Evolutionary conservation across 2,329 filamentous ascomycete genomes (phyloP).

Genomic region (Verticillium nubilum): DNA sequence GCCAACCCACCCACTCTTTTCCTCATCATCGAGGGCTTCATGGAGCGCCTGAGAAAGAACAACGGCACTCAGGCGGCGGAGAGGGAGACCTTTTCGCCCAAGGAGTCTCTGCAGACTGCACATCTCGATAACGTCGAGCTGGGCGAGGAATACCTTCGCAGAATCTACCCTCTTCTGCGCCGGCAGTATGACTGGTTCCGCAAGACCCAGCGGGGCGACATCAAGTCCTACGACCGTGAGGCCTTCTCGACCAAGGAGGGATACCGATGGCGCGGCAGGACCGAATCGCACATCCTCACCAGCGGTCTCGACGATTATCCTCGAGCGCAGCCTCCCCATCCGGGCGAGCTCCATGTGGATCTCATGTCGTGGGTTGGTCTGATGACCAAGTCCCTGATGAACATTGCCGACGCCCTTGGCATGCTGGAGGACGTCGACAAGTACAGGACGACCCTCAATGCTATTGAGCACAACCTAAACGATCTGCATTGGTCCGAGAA

Average conservation of each 20-base stretch:
- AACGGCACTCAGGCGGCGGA: conserved; percentile 40
- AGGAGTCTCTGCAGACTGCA: conserved; percentile 51
- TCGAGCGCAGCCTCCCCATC: conserved; percentile 86
- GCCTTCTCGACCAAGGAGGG: conserved; percentile 86
- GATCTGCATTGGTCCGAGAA: conserved; percentile 89
- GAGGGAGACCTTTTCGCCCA: conserved; percentile 36
- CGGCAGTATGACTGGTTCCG: conserved; percentile 95
- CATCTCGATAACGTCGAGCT: conserved; percentile 64
- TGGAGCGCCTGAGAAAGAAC: conserved; percentile 64
- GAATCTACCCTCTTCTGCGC: conserved; percentile 80
- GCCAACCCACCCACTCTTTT: conserved; percentile 96
- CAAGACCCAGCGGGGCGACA: conserved; percentile 81
- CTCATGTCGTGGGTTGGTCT: conserved; percentile 96
- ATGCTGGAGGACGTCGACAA: conserved; percentile 70
- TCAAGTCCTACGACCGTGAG: conserved; percentile 85
- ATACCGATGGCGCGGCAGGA: conserved; percentile 92
- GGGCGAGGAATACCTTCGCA: conserved; percentile 65
- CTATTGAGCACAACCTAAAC: conserved; percentile 79
- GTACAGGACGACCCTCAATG: conserved; percentile 66
- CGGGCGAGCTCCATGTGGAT: conserved; percentile 92
- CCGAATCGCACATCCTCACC: conserved; percentile 79
- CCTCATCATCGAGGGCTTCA: conserved; percentile 77
- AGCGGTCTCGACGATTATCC: conserved; percentile 97
- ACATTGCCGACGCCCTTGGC: conserved; percentile 71
- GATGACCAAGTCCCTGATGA: conserved; percentile 81